A percentile compares a stretch with the other conserved stretches of the same genome.
These are phyloP conservation scores for Flaveria bidentis DNA, from an alignment of 129 eudicot genomes.

Conservation along the genomic window DNA sequence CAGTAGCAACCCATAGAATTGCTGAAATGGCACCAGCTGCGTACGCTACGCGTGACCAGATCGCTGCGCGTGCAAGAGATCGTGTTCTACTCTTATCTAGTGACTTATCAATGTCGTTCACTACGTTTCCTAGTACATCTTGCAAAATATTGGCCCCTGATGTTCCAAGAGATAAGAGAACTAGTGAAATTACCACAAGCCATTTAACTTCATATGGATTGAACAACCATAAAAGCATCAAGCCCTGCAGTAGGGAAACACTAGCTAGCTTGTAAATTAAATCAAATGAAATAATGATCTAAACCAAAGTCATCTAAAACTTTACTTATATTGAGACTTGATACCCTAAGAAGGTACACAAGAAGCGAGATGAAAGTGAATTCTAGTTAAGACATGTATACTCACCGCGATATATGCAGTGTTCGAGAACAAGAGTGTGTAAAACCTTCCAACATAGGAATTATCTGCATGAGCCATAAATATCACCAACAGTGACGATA, in stretches of 20 bases:
- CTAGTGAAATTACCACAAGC: slow-evolving; percentile 18
- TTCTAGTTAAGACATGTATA: no score
- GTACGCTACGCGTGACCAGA: slow-evolving; percentile 18
- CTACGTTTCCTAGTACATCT: slow-evolving; percentile 19
- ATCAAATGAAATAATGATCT: no score
- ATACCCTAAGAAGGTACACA: no score
- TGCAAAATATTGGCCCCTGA: slow-evolving; percentile 22
- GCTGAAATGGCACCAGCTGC: slow-evolving; percentile 16
- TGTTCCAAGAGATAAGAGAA: slow-evolving; percentile 33
- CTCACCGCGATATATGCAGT: slow-evolving; percentile 28
- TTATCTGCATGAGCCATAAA: not conserved
- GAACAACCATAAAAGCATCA: slow-evolving; percentile 29
- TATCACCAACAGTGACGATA: slow-evolving; percentile 26
- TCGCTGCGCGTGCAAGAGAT: slow-evolving; percentile 18
- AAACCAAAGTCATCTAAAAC: no score
- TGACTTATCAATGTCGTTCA: slow-evolving; percentile 20
- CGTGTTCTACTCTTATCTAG: not conserved
- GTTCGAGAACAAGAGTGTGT: slow-evolving; percentile 26
- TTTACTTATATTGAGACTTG: no score
- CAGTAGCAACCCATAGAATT: slow-evolving; percentile 28
- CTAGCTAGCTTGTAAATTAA: not conserved
- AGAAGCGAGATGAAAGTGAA: no score
- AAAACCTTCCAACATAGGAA: not conserved
- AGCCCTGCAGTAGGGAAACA: not conserved
- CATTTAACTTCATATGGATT: slow-evolving; percentile 33